phyloP scores from a whole-genome alignment of 352 stramenopile genomes.

The Pythium insidiosum region DNA sequence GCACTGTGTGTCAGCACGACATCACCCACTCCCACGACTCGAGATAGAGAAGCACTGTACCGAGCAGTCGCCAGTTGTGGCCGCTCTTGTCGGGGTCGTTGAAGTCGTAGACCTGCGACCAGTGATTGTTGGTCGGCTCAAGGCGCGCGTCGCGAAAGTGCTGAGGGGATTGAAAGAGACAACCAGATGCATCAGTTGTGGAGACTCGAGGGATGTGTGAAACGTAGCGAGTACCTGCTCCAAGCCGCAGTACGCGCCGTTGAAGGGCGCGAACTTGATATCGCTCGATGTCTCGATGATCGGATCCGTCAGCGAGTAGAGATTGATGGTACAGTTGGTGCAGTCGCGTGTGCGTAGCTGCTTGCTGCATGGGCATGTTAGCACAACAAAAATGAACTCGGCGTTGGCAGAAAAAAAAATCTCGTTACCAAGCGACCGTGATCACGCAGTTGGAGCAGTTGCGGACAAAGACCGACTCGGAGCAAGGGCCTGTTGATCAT shows the following conservation, averaged over 20 bases:
- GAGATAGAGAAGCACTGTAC: constrained; percentile 22
- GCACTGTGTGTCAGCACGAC: no score
- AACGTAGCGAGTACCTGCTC: constrained; percentile 43
- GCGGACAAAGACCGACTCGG: constrained; percentile 86
- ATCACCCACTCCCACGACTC: no score
- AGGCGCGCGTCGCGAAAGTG: constrained; percentile 67
- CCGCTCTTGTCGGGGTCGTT: constrained; percentile 83
- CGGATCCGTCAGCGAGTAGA: constrained; percentile 88
- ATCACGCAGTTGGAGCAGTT: constrained; percentile 89
- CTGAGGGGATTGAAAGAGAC: no score
- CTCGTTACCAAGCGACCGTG: constrained; percentile 78
- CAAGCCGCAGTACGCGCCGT: constrained; percentile 73
- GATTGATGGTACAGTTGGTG: constrained; percentile 67
- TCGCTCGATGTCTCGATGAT: constrained; percentile 88
- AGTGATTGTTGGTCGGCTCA: constrained; percentile 85
- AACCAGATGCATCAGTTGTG: no score
- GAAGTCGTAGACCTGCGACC: constrained; percentile 89
- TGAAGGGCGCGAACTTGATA: constrained; percentile 87
- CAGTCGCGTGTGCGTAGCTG: constrained; percentile 87
- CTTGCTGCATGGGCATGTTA: constrained; percentile 46
- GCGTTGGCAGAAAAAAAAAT: background rate
- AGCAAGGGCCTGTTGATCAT: constrained; percentile 45
- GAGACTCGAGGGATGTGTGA: no score
- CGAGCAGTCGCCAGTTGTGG: constrained; percentile 61
- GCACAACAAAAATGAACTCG: background rate